Evolutionary conservation across 2,329 filamentous ascomycete species (phyloP), one percentile per base, ranked within the genome.

Genomic region (Rhexocercosporidium sp.): DNA sequence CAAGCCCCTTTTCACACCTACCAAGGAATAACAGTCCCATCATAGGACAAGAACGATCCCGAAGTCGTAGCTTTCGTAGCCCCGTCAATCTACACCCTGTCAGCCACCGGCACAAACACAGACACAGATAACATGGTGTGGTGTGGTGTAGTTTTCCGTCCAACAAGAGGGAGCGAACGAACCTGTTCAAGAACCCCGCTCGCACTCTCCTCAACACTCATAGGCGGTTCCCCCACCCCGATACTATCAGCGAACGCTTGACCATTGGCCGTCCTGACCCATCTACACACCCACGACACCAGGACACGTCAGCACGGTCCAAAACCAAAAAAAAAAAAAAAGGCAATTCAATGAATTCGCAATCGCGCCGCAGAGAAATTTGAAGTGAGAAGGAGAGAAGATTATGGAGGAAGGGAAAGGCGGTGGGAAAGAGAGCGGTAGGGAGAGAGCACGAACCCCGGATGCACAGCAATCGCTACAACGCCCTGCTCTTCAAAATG

Each of bases 181-280:
- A 76, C 75, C 69, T 72, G 73, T 70, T 68, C 76, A 44, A 69
- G 29, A 31, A 82, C 73, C 2, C 77, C 78, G 12, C 71, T 65
- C 6, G 78, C 76, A 49, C 76, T 79, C 14, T 80, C 72, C 9
- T 81, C 76, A 8, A 82, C 31, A 7, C 71, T 74, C 47, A 79
- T 70, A 2, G 78, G 76, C 0, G 81, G 80, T 47, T 77, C 66
- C 1, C 73, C 64, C 2, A 80, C 56, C 0, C 79, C 79, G 11
- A 76, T 57, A 0, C 47, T 59, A 56, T 74, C 68, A 0, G 81
- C 80, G 39, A 75, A 79, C 0, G 57, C 64, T 65, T 80, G 79
- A 0, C 82, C 82, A 75, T 82, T 80, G 4, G 79, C 79, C 0
- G 81, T 83, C 66, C 81, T 77, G 0, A 81, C 79, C 72, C 78